Evolutionary conservation across 768 basidiomycete species (phyloP).

Genomic region (Nidularia sp.): DNA sequence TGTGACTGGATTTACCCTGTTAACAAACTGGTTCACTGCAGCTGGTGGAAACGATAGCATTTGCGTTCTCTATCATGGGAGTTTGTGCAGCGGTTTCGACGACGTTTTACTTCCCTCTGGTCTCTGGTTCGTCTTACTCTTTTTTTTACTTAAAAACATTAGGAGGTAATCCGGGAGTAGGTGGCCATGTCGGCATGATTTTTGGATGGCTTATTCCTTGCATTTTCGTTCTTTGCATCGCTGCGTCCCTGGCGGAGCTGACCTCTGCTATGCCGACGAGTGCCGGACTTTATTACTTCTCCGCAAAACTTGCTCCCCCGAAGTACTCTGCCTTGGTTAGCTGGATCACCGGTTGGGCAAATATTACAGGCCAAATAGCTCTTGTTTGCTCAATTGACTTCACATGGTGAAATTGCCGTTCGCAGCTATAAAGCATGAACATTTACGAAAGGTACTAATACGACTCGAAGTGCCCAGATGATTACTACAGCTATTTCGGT

Average conservation of each 20-base stretch:
- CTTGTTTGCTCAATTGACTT: constrained; percentile 58
- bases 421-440: background rate
- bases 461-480: constrained; percentile 45
- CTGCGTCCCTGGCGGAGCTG: constrained; percentile 52
- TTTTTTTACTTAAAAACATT: background rate
- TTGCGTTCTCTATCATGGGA: constrained; percentile 60
- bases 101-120: constrained; percentile 46
- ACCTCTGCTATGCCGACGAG: constrained; percentile 71
- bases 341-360: constrained; percentile 48
- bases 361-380: constrained; percentile 51
- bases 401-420: constrained; percentile 26
- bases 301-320: constrained; percentile 66
- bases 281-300: constrained; percentile 77
- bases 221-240: constrained; percentile 53
- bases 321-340: constrained; percentile 59
- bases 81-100: constrained; percentile 53
- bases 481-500: constrained; percentile 57
- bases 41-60: constrained; percentile 51
- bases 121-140: constrained; percentile 33
- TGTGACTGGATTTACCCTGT: background rate
- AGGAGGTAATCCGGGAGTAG: constrained; percentile 17
- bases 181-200: constrained; percentile 65
- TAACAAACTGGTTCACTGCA: constrained; percentile 7
- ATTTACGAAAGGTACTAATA: background rate
- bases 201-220: constrained; percentile 61